Evolutionary conservation across 129 eudicot genomes (phyloP), one percentile per base, ranked within the genome.

Genomic region (Lonicera japonica): DNA sequence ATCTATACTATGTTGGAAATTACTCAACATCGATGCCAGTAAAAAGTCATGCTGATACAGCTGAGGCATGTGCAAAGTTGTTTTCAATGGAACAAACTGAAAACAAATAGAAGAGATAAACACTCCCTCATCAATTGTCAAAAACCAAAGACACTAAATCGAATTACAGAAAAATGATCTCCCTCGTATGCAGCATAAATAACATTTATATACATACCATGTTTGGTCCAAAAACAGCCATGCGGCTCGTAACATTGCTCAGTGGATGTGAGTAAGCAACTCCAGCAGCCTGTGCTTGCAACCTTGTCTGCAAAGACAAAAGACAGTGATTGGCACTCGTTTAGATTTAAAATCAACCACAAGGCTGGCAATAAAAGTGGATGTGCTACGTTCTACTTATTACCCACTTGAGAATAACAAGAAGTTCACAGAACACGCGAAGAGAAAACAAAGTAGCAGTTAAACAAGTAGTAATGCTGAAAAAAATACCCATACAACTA

Each of bases 281-380:
- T 67, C 99, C 99, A 40, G 99, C 99, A 58, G 99, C 99, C 80
- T 92, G 99, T 36, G 96, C 95, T 72, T 92, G 99, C 82, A 92
- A 67, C 79, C 99, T 88, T 58, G 99, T 92, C 99, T 92, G 89
- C n/a, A 25, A 68, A 63, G 36, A 21, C 64, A 65, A 20, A 1
- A 5, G n/a, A 5, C 24, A 53, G 17, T 23, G 50, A 14, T 56
- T 16, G 25, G 39, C 20, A 56, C 51, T 63, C 4, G 9, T 65
- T 23, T 21, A 65, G 4, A 65, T 20, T 47, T 29, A 29, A 48
- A 6, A 20, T 25, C 18, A 22, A 50, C 24, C 25, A 50, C n/a
- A n/a, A n/a, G n/a, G n/a, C n/a, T n/a, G n/a, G 5, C 47, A 50
- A 39, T 50, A 46, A n/a, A 46, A 2, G 2, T 29, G 36, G 4